Evolutionary conservation across 2,329 filamentous ascomycete species (phyloP).

Genomic region (Diaporthe batatas): DNA sequence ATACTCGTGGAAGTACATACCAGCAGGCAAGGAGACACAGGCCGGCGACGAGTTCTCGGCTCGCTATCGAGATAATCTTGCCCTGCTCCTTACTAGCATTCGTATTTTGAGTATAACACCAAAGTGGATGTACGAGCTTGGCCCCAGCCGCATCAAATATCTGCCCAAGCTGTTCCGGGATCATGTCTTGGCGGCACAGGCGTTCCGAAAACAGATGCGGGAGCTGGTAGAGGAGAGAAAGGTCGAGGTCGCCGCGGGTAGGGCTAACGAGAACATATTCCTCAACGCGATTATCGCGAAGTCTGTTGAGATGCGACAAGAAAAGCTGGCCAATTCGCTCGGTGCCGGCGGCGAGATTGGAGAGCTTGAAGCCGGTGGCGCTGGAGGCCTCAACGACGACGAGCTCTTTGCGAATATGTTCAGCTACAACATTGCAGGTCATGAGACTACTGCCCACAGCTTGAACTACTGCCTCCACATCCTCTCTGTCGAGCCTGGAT

Average conservation of each 20-base stretch:
- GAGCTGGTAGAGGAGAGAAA: slow-evolving; percentile 22
- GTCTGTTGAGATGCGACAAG: background rate
- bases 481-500: slow-evolving; percentile 11
- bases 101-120: background rate
- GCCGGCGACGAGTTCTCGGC: slow-evolving; percentile 16
- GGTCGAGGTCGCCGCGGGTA: background rate
- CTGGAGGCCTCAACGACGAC: slow-evolving; percentile 5
- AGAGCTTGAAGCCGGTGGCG: background rate
- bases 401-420: slow-evolving; percentile 35
- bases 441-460: slow-evolving; percentile 31
- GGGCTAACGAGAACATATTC: slow-evolving; percentile 20
- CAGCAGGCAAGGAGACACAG: background rate
- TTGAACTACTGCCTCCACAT: slow-evolving; percentile 33
- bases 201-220: slow-evolving; percentile 15
- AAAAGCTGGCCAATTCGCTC: background rate
- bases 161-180: slow-evolving; percentile 7
- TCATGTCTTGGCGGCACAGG: slow-evolving; percentile 1
- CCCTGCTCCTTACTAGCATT: slow-evolving; percentile 13
- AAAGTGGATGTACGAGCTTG: slow-evolving; percentile 17
- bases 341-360: background rate
- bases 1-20: slow-evolving; percentile 14
- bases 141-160: background rate
- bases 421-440: slow-evolving; percentile 27
- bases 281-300: slow-evolving; percentile 32
- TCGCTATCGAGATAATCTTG: slow-evolving; percentile 15